These are phyloP conservation scores for Leccinellum rugosiceps DNA, from an alignment of 768 basidiomycete species.

Conservation along the genomic window DNA sequence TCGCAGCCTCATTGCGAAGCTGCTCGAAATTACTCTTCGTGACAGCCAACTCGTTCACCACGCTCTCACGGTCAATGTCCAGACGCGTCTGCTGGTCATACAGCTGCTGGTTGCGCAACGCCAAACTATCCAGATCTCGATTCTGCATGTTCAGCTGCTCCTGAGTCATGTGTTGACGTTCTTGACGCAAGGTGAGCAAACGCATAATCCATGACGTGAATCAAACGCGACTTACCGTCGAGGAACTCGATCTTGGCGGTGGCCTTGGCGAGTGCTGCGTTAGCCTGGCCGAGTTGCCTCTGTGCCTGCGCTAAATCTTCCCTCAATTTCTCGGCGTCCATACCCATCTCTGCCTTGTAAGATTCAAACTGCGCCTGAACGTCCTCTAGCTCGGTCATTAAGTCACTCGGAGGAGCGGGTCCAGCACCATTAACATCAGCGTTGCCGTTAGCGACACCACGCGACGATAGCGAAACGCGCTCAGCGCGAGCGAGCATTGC, in stretches of 20 bases:
- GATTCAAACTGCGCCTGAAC: constrained; percentile 78
- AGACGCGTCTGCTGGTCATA: constrained; percentile 70
- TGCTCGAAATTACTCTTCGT: constrained; percentile 66
- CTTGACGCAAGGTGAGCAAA: constrained; percentile 33
- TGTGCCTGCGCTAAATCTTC: constrained; percentile 68
- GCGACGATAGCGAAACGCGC: constrained; percentile 16
- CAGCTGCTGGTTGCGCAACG: constrained; percentile 67
- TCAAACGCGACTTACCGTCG: constrained; percentile 48
- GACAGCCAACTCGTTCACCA: constrained; percentile 60
- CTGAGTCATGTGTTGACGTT: constrained; percentile 67
- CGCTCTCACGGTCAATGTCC: constrained; percentile 71
- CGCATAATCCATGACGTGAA: too few species aligned
- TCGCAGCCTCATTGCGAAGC: constrained; percentile 80
- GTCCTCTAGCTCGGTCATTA: constrained; percentile 62
- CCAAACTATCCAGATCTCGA: constrained; percentile 62
- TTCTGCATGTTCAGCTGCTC: constrained; percentile 63
- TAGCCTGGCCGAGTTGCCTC: constrained; percentile 61
- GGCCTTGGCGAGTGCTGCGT: constrained; percentile 73
- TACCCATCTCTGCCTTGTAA: constrained; percentile 75
- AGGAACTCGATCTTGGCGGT: constrained; percentile 80
- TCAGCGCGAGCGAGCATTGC: constrained; percentile 63
- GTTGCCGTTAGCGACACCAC: constrained; percentile 32
- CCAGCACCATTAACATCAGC: constrained; percentile 31
- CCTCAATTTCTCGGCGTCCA: constrained; percentile 68
- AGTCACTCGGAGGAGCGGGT: constrained; percentile 32